Base-by-base conservation (phyloP, 2,329 filamentous ascomycete genomes). In the Talaromyces albobiverticillius region DNA sequence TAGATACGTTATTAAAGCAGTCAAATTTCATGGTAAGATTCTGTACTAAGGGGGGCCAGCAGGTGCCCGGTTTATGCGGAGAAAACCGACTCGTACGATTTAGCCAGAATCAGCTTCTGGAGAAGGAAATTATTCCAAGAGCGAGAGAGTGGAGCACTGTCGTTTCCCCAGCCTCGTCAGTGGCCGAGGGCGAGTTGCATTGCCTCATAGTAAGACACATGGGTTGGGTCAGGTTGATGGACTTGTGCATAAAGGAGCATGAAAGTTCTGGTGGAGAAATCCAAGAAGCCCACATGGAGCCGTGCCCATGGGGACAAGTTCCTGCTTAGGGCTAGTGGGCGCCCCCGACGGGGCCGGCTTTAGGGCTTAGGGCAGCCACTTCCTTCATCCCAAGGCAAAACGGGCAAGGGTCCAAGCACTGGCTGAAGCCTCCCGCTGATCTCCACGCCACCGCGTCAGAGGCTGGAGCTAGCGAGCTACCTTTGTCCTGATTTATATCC, bases 371-470 rank as follows among this genome's bases (percentile, higher is more conserved):
- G 40, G 49, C 25, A 36, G 41, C 11, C 31, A 20, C 16, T 23
- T 4, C 36, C 26, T 29, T 5, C 26, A 5, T 6, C 10, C 26
- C 10, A 29, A 5, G 26, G 10, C 26, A 5, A 10, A 29, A 29
- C 10, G 26, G 26, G 26, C 26, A 29, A 29, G 5, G 26, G 26
- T 10, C 26, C 26, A 45, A 45, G 16, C 41, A 4, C 22, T 7
- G 6, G 46, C 46, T 16, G 25, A 45, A 52, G 49, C 49, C 49
- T 52, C 22, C 49, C 41, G 49, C 18, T 46, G 50, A 53, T 53
- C 51, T 18, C 34, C 43, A 20, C 51, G 45, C 42, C 45, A 47
- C 51, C 34, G 32, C 51, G 42, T 47, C 42, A 53, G 23, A 47
- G 34, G 51, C 26, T 40, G 32, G 29, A 7, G 9, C 20, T 52